Evolutionary conservation across 192 early-diverging fungal species (phyloP).

Genomic region (Pecoramyces ruminantium): DNA sequence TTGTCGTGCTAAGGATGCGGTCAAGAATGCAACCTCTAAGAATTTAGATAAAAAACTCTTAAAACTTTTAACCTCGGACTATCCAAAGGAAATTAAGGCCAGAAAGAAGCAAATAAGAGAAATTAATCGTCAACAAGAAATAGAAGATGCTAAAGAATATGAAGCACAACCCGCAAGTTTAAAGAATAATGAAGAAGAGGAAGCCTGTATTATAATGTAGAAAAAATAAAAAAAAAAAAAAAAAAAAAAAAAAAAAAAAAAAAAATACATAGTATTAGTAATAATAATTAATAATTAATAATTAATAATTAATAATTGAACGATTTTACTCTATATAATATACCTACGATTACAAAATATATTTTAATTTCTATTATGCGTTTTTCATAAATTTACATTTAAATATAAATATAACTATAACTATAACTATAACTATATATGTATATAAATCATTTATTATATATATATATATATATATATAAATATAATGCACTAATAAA

Average conservation of each 20-base stretch:
- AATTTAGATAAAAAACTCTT: not conserved
- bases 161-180: not conserved
- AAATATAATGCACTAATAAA: too few relatives aligned
- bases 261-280: too few relatives aligned
- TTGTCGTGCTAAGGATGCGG: constrained; percentile 44
- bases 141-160: not conserved
- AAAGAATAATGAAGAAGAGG: not conserved
- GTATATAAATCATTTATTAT: too few relatives aligned
- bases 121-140: not conserved
- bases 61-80: not conserved
- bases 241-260: not conserved
- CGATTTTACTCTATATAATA: too few relatives aligned
- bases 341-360: too few relatives aligned
- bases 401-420: too few relatives aligned
- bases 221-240: not conserved
- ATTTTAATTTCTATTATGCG: too few relatives aligned
- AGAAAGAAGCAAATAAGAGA: not conserved
- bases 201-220: not conserved
- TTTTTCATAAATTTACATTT: too few relatives aligned
- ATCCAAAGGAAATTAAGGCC: not conserved
- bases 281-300: too few relatives aligned
- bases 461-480: too few relatives aligned
- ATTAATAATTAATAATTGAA: too few relatives aligned
- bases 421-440: too few relatives aligned
- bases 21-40: constrained; percentile 22